A percentile compares a stretch with the other conserved stretches of the same genome.
Conservation (phyloP, 352 stramenopile species). For the Globisporangium iwayamae region DNA sequence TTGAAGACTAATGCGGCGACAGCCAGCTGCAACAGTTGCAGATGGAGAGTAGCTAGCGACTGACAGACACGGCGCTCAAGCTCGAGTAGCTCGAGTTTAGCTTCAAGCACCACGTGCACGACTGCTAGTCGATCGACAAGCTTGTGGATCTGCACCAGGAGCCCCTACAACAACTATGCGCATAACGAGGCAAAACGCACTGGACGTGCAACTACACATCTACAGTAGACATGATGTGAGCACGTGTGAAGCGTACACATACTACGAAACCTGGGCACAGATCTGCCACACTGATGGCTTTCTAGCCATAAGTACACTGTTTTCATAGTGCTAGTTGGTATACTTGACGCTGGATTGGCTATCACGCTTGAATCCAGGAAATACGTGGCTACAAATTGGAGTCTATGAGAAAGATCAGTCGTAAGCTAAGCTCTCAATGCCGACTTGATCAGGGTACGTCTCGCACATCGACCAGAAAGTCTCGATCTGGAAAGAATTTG, state of each 20-base stretch:
- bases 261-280: no score
- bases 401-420: not conserved
- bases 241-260: slow-evolving; percentile 26
- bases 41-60: slow-evolving; percentile 39
- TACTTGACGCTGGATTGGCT: no score
- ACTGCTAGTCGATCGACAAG: slow-evolving; percentile 44
- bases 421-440: not conserved
- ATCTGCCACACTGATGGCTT: no score
- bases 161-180: slow-evolving; percentile 36
- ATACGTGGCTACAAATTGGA: no score
- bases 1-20: not conserved
- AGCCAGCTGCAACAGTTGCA: slow-evolving; percentile 43
- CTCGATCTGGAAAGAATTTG: not conserved
- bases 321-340: no score
- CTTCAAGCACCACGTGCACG: slow-evolving; percentile 55
- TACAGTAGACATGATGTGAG: slow-evolving; percentile 31
- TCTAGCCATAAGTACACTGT: no score
- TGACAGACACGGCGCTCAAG: slow-evolving; percentile 41
- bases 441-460: not conserved
- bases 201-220: slow-evolving; percentile 35
- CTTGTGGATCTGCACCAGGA: slow-evolving; percentile 48
- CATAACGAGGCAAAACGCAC: slow-evolving; percentile 31
- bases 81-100: slow-evolving; percentile 66
- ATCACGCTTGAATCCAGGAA: not conserved
- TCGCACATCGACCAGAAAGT: not conserved